Percentiles rank a stretch among this genome's conserved stretches.
Conservation (phyloP, 1,284 basidiomycete genomes). For the Rhodotorula sp. region DNA sequence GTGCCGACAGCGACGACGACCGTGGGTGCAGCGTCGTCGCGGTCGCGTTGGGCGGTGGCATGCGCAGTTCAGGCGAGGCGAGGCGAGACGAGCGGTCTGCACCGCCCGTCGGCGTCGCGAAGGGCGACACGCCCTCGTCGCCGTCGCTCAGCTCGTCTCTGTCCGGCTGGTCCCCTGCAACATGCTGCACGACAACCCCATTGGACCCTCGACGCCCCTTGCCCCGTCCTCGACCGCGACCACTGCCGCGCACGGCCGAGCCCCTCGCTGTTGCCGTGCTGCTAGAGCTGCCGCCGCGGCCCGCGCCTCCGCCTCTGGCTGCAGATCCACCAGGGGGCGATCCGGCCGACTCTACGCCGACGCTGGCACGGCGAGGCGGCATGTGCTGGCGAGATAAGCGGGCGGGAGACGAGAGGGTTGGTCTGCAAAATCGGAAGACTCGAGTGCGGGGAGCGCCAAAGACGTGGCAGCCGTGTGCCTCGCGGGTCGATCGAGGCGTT, state of each 20-base stretch:
- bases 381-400: not conserved
- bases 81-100: not conserved
- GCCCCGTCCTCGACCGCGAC: not conserved
- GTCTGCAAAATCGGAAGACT: not conserved
- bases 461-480: too few species aligned
- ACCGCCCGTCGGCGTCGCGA: not conserved
- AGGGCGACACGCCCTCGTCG: not conserved
- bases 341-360: not conserved
- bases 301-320: not conserved
- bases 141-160: not conserved
- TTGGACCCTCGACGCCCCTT: not conserved
- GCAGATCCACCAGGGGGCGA: not conserved
- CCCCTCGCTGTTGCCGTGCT: not conserved
- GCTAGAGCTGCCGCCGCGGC: too few species aligned
- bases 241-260: not conserved
- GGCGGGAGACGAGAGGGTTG: not conserved
- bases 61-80: constrained; percentile 14
- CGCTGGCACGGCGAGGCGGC: not conserved
- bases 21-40: not conserved
- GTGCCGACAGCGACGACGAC: constrained; percentile 12
- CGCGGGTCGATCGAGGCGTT: too few species aligned
- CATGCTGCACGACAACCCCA: not conserved
- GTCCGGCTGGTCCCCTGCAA: not conserved
- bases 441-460: too few species aligned
- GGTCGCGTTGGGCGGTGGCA: not conserved